A percentile compares a stretch with the other conserved stretches of the same genome.
Evolutionary conservation across 768 basidiomycete genomes (phyloP).

Genomic region (Termitomyces sp.): DNA sequence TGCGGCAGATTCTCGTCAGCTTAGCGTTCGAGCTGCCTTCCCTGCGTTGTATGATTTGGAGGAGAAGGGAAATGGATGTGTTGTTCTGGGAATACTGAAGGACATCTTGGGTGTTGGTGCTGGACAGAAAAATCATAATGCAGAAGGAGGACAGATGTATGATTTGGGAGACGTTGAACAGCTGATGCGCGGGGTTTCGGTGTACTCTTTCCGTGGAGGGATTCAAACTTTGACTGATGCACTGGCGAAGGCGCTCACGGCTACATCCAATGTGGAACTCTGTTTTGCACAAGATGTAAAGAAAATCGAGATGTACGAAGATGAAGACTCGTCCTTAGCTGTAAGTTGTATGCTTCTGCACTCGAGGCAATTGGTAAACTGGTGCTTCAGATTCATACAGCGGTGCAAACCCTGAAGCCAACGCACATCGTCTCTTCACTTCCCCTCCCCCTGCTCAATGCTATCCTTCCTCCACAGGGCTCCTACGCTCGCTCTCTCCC

Average conservation of each 20-base stretch:
- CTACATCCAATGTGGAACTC: constrained; percentile 54
- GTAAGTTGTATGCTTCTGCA: constrained; percentile 25
- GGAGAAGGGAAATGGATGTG: constrained; percentile 60
- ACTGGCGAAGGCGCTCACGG: constrained; percentile 42
- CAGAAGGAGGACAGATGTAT: constrained; percentile 25
- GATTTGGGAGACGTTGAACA: constrained; percentile 43
- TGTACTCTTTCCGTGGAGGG: constrained; percentile 81
- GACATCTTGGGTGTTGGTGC: constrained; percentile 12
- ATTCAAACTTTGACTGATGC: constrained; percentile 60
- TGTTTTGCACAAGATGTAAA: constrained; percentile 34
- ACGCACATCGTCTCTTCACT: constrained; percentile 78
- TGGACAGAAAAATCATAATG: constrained; percentile 5
- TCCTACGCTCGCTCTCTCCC: constrained; percentile 35
- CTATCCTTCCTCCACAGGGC: constrained; percentile 30
- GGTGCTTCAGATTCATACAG: constrained; percentile 2
- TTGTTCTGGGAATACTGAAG: constrained; percentile 54
- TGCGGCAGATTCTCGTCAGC: constrained; percentile 70
- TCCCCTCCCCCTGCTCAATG: constrained; percentile 50
- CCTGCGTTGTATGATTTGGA: constrained; percentile 69
- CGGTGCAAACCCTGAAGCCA: constrained; percentile 25
- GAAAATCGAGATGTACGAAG: constrained; percentile 26
- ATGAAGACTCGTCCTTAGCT: constrained; percentile 32
- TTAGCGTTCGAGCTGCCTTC: constrained; percentile 78
- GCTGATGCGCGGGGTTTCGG: constrained; percentile 54
- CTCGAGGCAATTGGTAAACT: not conserved